Evolutionary conservation across 148 eudicot species (phyloP).

Genomic region (Talinum fruticosum): DNA sequence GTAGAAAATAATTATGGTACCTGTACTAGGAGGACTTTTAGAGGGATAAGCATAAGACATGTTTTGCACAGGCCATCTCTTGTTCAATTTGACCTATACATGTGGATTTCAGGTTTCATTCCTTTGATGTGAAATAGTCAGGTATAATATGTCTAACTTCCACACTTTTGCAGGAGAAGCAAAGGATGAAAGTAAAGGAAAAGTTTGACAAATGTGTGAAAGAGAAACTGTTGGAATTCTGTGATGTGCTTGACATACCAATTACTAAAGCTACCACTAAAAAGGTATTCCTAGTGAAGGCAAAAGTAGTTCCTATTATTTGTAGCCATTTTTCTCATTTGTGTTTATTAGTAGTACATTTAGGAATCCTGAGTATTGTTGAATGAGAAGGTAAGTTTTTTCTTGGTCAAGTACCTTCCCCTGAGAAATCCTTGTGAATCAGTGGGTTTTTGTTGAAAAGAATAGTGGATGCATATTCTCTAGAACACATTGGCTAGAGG

Average conservation of each 20-base stretch:
- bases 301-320: not conserved
- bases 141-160: not conserved
- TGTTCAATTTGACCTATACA: not conserved
- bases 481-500: not conserved
- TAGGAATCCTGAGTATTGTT: not conserved
- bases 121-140: not conserved
- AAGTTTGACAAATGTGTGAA: conserved; percentile 77
- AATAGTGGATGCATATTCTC: not conserved
- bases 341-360: not conserved
- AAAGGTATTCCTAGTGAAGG: conserved; percentile 51
- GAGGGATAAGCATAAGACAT: not conserved
- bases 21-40: not conserved
- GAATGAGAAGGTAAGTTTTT: not conserved
- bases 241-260: conserved; percentile 83
- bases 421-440: not conserved
- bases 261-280: conserved; percentile 50
- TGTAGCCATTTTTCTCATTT: conserved; percentile 4
- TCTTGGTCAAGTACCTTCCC: not conserved
- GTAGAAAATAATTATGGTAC: not conserved
- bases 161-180: conserved; percentile 70
- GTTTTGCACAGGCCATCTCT: not conserved
- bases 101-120: not conserved
- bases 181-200: conserved; percentile 76
- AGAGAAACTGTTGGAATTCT: conserved; percentile 77
- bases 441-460: not conserved